Base-by-base conservation (phyloP, 2,329 filamentous ascomycete genomes). In the Fusarium devonianum region DNA sequence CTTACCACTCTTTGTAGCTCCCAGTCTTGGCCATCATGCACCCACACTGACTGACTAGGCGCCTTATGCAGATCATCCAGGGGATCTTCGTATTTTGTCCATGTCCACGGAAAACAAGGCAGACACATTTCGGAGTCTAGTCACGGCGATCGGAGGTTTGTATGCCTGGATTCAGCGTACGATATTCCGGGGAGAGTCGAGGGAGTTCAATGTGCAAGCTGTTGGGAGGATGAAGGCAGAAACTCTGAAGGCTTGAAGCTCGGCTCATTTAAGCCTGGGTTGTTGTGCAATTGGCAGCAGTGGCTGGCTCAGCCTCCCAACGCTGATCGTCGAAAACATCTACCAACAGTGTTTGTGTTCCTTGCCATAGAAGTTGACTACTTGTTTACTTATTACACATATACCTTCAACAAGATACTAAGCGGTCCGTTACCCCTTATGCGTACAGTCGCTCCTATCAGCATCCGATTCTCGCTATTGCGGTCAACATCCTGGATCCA, bases 41-140 rank as follows among this genome's bases (percentile, higher is more conserved):
- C 71, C 76, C 77, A 80, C 18, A 71, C 65, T 10, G 73, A 75
- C 40, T 77, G 76, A 52, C 69, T 59, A 2, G 72, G 71, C 56
- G 73, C 60, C 13, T 58, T 57, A 41, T 73, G 70, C 59, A 74
- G 58, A 18, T 56, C 51, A 33, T 74, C 72, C 10, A 72, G 40
- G 5, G 71, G 66, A 48, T 74, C 71, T 50, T 77, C 73, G 22
- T 77, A 74, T 51, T 81, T 77, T 64, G 65, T 77, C 72, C 66
- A 79, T 51, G 65, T 79, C 77, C 65, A 77, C 0, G 78, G 74
- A 67, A 80, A 82, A 62, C 78, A 81, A 5, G 76, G 74, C n/a
- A 81, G 70, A 60, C 80, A 84, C 80, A 83, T 83, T 30, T 25
- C n/a, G n/a, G n/a, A n/a, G 11, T 19, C 18, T 22, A 12, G 4